Evolutionary conservation across 306 rosid genomes (phyloP).

Genomic region (Citrullus colocynthis): DNA sequence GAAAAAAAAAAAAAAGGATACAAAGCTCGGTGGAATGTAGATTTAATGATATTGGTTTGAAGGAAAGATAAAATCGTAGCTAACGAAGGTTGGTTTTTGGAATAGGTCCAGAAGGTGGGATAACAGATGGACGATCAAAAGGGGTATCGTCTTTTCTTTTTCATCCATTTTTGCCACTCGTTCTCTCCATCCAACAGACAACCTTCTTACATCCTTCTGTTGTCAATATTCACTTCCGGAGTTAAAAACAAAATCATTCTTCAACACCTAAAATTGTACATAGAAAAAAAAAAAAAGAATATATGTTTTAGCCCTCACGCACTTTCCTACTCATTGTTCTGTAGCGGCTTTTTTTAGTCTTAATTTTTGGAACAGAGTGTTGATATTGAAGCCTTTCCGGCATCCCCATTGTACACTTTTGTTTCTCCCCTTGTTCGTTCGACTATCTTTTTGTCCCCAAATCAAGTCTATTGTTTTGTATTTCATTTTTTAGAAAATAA

Average conservation of each 20-base stretch:
- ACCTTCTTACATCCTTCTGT: constrained; percentile 61
- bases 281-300: neutral
- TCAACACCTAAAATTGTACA: neutral
- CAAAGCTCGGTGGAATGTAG: too few relatives aligned
- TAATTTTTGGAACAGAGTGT: neutral
- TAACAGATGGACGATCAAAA: constrained; percentile 62
- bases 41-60: neutral
- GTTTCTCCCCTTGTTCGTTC: too few relatives aligned
- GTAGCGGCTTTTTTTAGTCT: neutral
- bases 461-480: neutral
- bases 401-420: too few relatives aligned
- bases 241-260: constrained; percentile 15
- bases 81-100: neutral
- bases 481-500: neutral
- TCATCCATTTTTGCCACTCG: constrained; percentile 86
- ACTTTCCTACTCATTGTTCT: neutral
- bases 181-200: constrained; percentile 78
- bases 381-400: neutral
- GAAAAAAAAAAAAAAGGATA: too few relatives aligned
- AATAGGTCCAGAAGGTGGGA: constrained; percentile 91
- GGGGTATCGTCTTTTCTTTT: constrained; percentile 71
- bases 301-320: neutral
- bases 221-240: constrained; percentile 83
- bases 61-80: neutral
- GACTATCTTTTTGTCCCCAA: neutral